Base-by-base conservation (phyloP, 139 green algal genomes). In the Picochlorum sp. region DNA sequence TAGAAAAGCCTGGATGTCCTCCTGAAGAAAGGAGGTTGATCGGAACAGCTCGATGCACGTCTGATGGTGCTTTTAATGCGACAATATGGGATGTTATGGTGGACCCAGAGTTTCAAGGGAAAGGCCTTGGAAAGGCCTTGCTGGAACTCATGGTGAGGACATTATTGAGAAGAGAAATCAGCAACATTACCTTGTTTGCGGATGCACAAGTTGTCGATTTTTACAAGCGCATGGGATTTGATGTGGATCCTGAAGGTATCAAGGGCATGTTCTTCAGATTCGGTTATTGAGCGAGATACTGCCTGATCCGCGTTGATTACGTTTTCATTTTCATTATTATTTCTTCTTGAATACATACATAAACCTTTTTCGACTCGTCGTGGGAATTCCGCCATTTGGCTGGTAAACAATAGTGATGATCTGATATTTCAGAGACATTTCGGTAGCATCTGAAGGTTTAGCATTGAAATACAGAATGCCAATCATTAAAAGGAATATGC, bases 51-150 rank as follows among this genome's bases (percentile, higher is more conserved):
- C 78, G 92, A 4, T 89, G 85, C 31, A 98, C 92, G 4, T 86
- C 68, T 15, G 92, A 98, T 75, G 86, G 95, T 60, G 89, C 81
- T 0, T 98, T 98, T 83, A 98, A 98, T 63, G 92, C 92, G 44
- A 98, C 92, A 30, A 94, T 98, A 30, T 98, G 92, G 90, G 92
- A 98, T 70, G 88, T 98, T 13, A 68, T 97, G 15, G 84, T 98
- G 23, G 91, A 97, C 62, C 91, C 92, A 4, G 83, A 90, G 47
- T 96, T 87, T 60, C 91, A 81, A 69, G 76, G 79, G 7, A 78
- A 95, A 71, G 92, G 92, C 7, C 70, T 97, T 57, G 92, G 92
- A 45, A 96, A 95, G 69, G 87, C 89, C 1, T 74, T 98, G 6
- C 86, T 98, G 70, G 86, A 95, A 77, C 79, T 94, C 45, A 92